Base-by-base conservation (phyloP, 1,284 basidiomycete genomes). In the Cerrena zonata region DNA sequence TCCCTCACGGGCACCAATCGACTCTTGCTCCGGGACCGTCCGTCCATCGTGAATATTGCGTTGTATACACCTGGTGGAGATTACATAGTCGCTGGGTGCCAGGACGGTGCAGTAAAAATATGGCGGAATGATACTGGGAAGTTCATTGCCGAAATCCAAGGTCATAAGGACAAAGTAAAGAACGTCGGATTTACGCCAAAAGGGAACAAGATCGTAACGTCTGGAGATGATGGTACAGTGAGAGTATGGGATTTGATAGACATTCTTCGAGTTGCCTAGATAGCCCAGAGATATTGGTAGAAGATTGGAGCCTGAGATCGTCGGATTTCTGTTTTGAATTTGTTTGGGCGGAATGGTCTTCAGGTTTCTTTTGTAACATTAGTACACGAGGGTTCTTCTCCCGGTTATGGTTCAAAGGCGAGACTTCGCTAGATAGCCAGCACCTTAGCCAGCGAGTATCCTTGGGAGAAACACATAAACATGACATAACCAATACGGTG, bases 161-260 rank as follows among this genome's bases (percentile, higher is more conserved):
- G 59, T 10, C 58, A 61, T 46, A 41, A 40, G 10, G 56, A 56
- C 23, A 50, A 53, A 37, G 51, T 58, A n/a, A 56, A 53, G 40
- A 45, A 42, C 11, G 43, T 58, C 7, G 47, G 40, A 25, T 61
- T 57, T 37, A 56, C 55, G 5, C 47, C 51, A 10, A 58, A 59
- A 47, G 54, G 52, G n/a, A 47, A 37, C 18, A 27, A 44, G 18
- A 18, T 61, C 22, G 52, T 54, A 3, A 55, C 59, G 5, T 47
- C 50, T 19, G 56, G 56, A n/a, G 48, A 56, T 24, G 58, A 60
- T 41, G 49, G 55, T 1, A 57, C 54, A 3, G 39, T 58, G 2
- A 36, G 57, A 25, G 40, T 58, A 7, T 60, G 60, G 59, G 53
- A 49, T 27, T 22, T 45, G 36, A 4, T 22, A 15, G 47, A 48